Percentiles rank a stretch among this genome's conserved stretches.
These are phyloP conservation scores for Ottelia alismoides DNA, from an alignment of 106 monocot genomes.

Conservation along the genomic window DNA sequence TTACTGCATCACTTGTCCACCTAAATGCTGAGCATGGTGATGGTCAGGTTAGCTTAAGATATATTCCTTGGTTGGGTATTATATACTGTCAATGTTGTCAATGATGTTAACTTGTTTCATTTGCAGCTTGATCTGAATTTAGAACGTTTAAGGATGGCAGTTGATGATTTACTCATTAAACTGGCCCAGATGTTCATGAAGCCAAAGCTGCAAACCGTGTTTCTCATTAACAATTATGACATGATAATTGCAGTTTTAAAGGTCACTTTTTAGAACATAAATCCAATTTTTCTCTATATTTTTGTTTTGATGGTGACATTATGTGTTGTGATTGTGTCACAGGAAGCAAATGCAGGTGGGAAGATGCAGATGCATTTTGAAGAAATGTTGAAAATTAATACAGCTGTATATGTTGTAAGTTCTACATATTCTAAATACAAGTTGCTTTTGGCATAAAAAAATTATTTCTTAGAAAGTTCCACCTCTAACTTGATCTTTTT, in stretches of 20 bases:
- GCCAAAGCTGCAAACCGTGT: constrained; percentile 81
- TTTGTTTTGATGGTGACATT: constrained; percentile 88
- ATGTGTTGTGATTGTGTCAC: not conserved
- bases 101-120: not conserved
- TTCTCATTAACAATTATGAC: constrained; percentile 98
- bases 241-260: constrained; percentile 57
- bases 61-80: not conserved
- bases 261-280: too few relatives aligned
- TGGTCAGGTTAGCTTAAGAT: constrained; percentile 58
- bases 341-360: constrained; percentile 95
- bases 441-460: not conserved
- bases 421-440: not conserved
- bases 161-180: constrained; percentile 82
- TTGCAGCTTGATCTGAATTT: constrained; percentile 85
- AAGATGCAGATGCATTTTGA: constrained; percentile 84
- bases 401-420: constrained; percentile 85
- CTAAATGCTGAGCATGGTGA: constrained; percentile 91
- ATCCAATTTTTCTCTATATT: too few relatives aligned
- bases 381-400: constrained; percentile 89
- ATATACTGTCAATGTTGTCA: not conserved
- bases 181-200: constrained; percentile 70
- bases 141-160: constrained; percentile 92
- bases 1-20: constrained; percentile 93
- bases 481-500: too few relatives aligned
- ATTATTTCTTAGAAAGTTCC: too few relatives aligned